phyloP scores from a whole-genome alignment of 1,139 yeast species.

The Magnusiomyces ingens region DNA sequence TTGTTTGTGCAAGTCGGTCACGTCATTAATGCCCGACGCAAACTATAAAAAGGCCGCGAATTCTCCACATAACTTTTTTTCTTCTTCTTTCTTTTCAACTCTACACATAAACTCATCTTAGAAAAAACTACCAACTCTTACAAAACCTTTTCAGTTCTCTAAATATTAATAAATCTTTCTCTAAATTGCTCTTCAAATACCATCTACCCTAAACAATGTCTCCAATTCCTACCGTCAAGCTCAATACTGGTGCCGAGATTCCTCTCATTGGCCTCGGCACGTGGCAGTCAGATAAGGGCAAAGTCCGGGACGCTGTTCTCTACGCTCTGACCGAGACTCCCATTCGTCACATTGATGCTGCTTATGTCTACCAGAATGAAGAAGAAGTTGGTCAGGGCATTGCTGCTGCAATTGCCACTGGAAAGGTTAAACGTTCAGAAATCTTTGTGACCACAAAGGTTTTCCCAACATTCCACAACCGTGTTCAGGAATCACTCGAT shows the following conservation, averaged over 20 bases:
- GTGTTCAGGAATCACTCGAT: constrained; percentile 54
- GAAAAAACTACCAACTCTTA: too few relatives aligned
- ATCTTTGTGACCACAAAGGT: constrained; percentile 69
- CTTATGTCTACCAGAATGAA: constrained; percentile 51
- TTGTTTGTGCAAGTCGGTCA: too few relatives aligned
- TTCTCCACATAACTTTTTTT: neutral
- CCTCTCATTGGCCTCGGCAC: constrained; percentile 76
- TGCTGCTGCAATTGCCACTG: constrained; percentile 24
- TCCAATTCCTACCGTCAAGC: constrained; percentile 21
- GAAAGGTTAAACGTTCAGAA: constrained; percentile 45
- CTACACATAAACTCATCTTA: too few relatives aligned
- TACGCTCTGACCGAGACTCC: constrained; percentile 34
- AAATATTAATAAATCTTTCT: neutral
- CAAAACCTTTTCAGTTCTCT: neutral
- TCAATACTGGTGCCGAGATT: constrained; percentile 58
- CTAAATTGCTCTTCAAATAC: neutral
- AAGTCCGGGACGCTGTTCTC: constrained; percentile 38
- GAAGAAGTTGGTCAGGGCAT: constrained; percentile 46
- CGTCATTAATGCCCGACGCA: too few relatives aligned
- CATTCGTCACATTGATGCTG: constrained; percentile 60
- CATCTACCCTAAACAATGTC: neutral
- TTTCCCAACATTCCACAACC: constrained; percentile 69
- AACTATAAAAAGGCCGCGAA: too few relatives aligned
- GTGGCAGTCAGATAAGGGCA: constrained; percentile 58
- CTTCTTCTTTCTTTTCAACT: neutral